Conservation (phyloP, 306 rosid species). For the Dryas drummondii region DNA sequence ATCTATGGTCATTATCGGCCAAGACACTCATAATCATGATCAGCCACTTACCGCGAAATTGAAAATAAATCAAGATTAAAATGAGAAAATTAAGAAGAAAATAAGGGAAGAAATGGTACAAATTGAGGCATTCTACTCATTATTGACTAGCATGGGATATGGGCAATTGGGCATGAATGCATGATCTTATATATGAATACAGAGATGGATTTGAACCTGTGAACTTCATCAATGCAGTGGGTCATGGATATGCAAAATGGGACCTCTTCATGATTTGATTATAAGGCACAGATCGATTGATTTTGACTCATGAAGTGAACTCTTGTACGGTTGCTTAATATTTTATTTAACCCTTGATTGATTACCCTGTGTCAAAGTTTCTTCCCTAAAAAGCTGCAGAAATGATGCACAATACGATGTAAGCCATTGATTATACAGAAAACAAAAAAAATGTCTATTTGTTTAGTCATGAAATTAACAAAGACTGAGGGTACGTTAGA, state of each 20-base stretch:
- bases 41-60: too few relatives aligned
- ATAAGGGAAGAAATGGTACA: neutral
- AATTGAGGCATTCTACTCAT: neutral
- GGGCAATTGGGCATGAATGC: neutral
- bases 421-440: too few relatives aligned
- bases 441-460: too few relatives aligned
- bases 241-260: slow-evolving; percentile 37
- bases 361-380: neutral
- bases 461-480: too few relatives aligned
- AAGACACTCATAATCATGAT: too few relatives aligned
- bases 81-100: neutral
- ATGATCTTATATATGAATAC: neutral
- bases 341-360: neutral
- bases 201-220: slow-evolving; percentile 32
- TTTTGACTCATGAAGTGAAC: slow-evolving; percentile 11
- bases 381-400: too few relatives aligned
- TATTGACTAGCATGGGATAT: neutral
- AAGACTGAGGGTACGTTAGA: too few relatives aligned
- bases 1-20: too few relatives aligned
- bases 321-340: slow-evolving; percentile 9
- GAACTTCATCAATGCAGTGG: slow-evolving; percentile 49
- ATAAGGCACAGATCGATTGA: slow-evolving; percentile 24
- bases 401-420: too few relatives aligned
- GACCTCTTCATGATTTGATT: slow-evolving; percentile 36
- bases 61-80: too few relatives aligned